Conservation (phyloP, 108 stramenopile species). For the Chaetoceros tenuissimus region DNA sequence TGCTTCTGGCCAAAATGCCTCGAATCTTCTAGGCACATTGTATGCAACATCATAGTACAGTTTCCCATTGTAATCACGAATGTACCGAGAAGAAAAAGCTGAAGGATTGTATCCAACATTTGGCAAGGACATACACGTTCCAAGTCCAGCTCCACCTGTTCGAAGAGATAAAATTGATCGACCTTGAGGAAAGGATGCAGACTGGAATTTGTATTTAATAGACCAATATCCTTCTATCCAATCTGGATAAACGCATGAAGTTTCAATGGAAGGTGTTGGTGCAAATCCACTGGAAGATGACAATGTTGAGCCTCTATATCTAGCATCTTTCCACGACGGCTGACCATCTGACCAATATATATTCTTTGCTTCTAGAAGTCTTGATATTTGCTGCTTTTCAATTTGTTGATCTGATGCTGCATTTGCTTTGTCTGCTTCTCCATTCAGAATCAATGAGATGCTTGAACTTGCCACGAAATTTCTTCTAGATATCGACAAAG, state of each 20-base stretch:
- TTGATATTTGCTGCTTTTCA: too few species aligned
- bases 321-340: too few species aligned
- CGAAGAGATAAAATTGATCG: slow-evolving; percentile 12
- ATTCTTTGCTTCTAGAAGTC: too few species aligned
- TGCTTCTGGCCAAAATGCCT: slow-evolving; percentile 28
- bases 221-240: slow-evolving; percentile 28
- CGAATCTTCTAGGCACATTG: slow-evolving; percentile 23
- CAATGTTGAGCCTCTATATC: too few species aligned
- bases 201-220: slow-evolving; percentile 22
- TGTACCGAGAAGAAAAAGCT: not conserved
- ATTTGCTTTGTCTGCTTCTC: too few species aligned
- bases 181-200: slow-evolving; percentile 28
- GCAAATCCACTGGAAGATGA: too few species aligned
- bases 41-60: slow-evolving; percentile 25
- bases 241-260: slow-evolving; percentile 5
- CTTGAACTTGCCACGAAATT: too few species aligned
- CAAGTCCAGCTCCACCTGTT: slow-evolving; percentile 23
- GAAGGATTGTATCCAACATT: slow-evolving; percentile 31
- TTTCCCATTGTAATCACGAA: not conserved
- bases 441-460: too few species aligned
- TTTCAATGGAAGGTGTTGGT: too few species aligned
- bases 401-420: too few species aligned
- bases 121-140: slow-evolving; percentile 20
- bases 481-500: too few species aligned
- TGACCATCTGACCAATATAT: too few species aligned